Percentiles rank a stretch among this genome's conserved stretches.
phyloP scores from a whole-genome alignment of 805 yeast genomes.

The Candida sakaeoensis region DNA sequence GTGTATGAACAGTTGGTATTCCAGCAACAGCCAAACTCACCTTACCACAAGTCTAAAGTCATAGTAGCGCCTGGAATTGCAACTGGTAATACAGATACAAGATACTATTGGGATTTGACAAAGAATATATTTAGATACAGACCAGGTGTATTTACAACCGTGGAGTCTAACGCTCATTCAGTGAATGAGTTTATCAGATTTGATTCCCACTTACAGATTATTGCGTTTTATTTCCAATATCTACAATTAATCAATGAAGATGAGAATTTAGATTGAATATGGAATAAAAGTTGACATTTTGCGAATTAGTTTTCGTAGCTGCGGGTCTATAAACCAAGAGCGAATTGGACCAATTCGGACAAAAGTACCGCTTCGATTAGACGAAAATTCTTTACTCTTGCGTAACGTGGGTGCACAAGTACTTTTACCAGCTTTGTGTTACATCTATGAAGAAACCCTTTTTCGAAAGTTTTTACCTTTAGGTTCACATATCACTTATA shows the following conservation, averaged over 20 bases:
- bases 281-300: too few species aligned
- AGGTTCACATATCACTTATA: too few species aligned
- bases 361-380: too few species aligned
- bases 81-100: conserved; percentile 63
- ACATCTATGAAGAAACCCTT: too few species aligned
- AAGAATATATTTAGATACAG: conserved; percentile 51
- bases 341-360: too few species aligned
- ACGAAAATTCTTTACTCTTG: too few species aligned
- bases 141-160: conserved; percentile 18
- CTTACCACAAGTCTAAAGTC: conserved; percentile 10
- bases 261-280: neutral
- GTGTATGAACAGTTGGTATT: conserved; percentile 55
- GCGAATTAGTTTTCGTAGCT: too few species aligned
- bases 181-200: conserved; percentile 32
- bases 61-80: conserved; percentile 46
- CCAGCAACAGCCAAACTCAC: conserved; percentile 23
- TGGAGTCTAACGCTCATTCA: conserved; percentile 28
- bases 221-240: conserved; percentile 43
- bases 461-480: too few species aligned
- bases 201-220: conserved; percentile 31
- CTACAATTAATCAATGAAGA: conserved; percentile 36
- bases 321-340: too few species aligned
- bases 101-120: conserved; percentile 54
- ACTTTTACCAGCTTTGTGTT: too few species aligned
- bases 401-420: too few species aligned